A percentile compares a stretch with the other conserved stretches of the same genome.
phyloP scores from a whole-genome alignment of 2,329 filamentous ascomycete genomes.

The Tolypocladium paradoxum region DNA sequence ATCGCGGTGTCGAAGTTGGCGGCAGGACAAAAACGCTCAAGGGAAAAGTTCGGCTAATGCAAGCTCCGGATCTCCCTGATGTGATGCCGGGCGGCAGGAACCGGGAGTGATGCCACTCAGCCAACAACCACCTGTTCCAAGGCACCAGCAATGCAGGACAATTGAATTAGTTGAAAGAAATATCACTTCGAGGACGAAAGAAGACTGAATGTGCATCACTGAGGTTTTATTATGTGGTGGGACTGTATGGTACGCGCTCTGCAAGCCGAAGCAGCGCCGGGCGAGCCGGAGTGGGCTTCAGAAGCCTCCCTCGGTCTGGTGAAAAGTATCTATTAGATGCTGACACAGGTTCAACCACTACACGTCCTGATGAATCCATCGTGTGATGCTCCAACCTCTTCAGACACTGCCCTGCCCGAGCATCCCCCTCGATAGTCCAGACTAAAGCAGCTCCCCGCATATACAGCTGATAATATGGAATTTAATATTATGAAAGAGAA shows the following conservation, averaged over 20 bases:
- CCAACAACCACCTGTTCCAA: neutral
- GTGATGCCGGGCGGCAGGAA: constrained; percentile 18
- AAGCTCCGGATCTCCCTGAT: constrained; percentile 1
- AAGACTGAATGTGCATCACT: neutral
- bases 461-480: constrained; percentile 1
- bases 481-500: constrained; percentile 11
- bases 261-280: neutral
- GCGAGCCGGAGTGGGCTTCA: neutral
- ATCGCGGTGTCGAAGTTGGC: constrained; percentile 10
- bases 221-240: neutral
- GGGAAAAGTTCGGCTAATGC: constrained; percentile 33
- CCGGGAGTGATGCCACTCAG: constrained; percentile 23
- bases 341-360: neutral
- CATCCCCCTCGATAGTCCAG: neutral
- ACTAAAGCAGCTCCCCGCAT: neutral
- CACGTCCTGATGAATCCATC: neutral
- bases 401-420: neutral
- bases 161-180: neutral
- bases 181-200: neutral
- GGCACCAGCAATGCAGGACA: neutral
- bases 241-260: neutral
- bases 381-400: neutral
- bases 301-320: neutral
- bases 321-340: neutral
- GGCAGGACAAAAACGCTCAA: constrained; percentile 30